Percentiles rank a stretch among this genome's conserved stretches.
Conservation (phyloP, 1,284 basidiomycete genomes). For the Meripilus lineatus region DNA sequence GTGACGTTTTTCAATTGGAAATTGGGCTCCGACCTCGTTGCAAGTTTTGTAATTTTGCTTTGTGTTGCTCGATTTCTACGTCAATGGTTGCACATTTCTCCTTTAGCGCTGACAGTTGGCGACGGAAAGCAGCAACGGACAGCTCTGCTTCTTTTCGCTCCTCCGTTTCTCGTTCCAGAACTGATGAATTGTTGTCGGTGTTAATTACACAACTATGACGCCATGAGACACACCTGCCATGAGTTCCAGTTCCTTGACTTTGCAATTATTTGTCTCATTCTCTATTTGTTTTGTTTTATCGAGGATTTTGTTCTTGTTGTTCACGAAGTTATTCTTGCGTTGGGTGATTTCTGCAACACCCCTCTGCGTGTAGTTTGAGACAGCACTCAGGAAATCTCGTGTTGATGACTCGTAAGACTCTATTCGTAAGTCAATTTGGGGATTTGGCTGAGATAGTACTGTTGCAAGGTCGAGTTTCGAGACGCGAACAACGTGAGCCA, state of each 20-base stretch:
- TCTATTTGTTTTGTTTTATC: constrained; percentile 58
- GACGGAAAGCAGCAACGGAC: constrained; percentile 52
- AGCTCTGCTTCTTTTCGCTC: constrained; percentile 67
- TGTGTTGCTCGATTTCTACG: constrained; percentile 66
- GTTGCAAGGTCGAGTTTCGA: constrained; percentile 60
- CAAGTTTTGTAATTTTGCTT: constrained; percentile 51
- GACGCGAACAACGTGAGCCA: constrained; percentile 40
- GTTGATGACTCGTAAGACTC: constrained; percentile 60
- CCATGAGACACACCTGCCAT: constrained; percentile 47
- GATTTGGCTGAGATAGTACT: constrained; percentile 49
- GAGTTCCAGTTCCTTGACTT: constrained; percentile 68
- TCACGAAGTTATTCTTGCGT: constrained; percentile 46
- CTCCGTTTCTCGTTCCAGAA: constrained; percentile 62
- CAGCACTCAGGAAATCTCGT: constrained; percentile 63
- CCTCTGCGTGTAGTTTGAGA: constrained; percentile 62
- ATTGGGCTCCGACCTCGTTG: constrained; percentile 46
- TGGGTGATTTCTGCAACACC: constrained; percentile 60
- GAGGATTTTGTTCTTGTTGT: constrained; percentile 52
- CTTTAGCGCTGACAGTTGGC: constrained; percentile 54
- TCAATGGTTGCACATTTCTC: constrained; percentile 57
- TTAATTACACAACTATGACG: not conserved
- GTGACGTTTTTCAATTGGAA: not conserved
- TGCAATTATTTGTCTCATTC: constrained; percentile 64
- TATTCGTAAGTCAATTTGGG: constrained; percentile 61
- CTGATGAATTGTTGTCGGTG: constrained; percentile 31